These are phyloP conservation scores for Lobosporangium transversale DNA, from an alignment of 192 early-diverging fungal species.

Conservation along the genomic window DNA sequence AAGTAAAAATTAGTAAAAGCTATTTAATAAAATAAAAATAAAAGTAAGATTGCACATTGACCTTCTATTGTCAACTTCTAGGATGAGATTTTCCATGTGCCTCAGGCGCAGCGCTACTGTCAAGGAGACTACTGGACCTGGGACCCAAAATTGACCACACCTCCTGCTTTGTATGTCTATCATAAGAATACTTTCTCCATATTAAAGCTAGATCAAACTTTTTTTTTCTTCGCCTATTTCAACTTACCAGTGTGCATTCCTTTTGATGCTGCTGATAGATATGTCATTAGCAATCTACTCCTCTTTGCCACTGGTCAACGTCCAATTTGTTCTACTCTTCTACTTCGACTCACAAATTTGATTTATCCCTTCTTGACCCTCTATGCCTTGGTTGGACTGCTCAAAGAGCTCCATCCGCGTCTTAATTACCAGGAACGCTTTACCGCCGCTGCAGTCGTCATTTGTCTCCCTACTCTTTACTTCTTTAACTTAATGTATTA, in stretches of 20 bases:
- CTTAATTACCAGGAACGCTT: not conserved
- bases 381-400: conserved; percentile 54
- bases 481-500: conserved; percentile 93
- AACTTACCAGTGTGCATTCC: too few species aligned
- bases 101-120: conserved; percentile 91
- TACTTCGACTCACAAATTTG: conserved; percentile 74
- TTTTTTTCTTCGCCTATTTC: too few species aligned
- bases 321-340: conserved; percentile 48
- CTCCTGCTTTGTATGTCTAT: conserved; percentile 86
- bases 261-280: conserved; percentile 18
- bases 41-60: too few species aligned
- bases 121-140: conserved; percentile 72
- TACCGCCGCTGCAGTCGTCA: conserved; percentile 59
- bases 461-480: conserved; percentile 79
- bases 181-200: too few species aligned
- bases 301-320: conserved; percentile 4
- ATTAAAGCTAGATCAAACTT: too few species aligned
- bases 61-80: too few species aligned
- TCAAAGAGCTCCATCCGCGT: conserved; percentile 54
- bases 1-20: too few species aligned
- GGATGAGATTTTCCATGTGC: conserved; percentile 97
- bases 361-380: conserved; percentile 68
- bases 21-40: too few species aligned
- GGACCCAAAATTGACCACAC: conserved; percentile 98
- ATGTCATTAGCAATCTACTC: conserved; percentile 43